phyloP scores from a whole-genome alignment of 768 basidiomycete species.

The Dacryopinax primogenitus region DNA sequence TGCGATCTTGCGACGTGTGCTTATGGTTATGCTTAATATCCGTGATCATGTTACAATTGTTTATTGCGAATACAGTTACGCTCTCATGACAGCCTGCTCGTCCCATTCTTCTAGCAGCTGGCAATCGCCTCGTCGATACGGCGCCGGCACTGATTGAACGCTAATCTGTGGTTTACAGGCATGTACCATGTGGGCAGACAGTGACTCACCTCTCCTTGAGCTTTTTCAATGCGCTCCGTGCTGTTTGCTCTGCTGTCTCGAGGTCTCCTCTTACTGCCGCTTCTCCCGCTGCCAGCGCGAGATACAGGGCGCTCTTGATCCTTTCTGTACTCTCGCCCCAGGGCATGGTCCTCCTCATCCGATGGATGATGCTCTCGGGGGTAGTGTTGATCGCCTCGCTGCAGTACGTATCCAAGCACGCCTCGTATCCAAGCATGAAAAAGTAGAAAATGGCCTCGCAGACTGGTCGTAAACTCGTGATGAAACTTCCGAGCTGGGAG shows the following conservation, averaged over 20 bases:
- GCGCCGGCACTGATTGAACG: neutral
- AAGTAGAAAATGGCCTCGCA: constrained; percentile 4
- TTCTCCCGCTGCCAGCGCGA: neutral
- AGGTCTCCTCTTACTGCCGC: neutral
- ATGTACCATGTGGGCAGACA: neutral
- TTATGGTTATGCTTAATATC: too few relatives aligned
- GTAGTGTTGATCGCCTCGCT: constrained; percentile 3
- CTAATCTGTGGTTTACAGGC: neutral
- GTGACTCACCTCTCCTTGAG: neutral
- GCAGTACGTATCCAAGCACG: constrained; percentile 1
- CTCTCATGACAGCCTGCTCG: neutral
- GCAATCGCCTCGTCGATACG: neutral
- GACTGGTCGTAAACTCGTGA: neutral
- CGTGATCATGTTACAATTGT: too few relatives aligned
- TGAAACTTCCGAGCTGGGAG: neutral
- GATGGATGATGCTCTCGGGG: constrained; percentile 5
- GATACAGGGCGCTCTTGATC: neutral
- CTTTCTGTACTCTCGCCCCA: neutral
- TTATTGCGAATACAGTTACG: too few relatives aligned
- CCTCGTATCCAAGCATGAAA: constrained; percentile 5
- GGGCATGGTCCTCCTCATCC: neutral
- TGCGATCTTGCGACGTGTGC: too few relatives aligned
- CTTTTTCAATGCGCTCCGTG: neutral
- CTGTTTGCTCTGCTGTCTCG: neutral
- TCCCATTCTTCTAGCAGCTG: neutral